Evolutionary conservation across 78 protist genomes (phyloP), one percentile per base, ranked within the genome.

Genomic region (Emiliania huxleyi): DNA sequence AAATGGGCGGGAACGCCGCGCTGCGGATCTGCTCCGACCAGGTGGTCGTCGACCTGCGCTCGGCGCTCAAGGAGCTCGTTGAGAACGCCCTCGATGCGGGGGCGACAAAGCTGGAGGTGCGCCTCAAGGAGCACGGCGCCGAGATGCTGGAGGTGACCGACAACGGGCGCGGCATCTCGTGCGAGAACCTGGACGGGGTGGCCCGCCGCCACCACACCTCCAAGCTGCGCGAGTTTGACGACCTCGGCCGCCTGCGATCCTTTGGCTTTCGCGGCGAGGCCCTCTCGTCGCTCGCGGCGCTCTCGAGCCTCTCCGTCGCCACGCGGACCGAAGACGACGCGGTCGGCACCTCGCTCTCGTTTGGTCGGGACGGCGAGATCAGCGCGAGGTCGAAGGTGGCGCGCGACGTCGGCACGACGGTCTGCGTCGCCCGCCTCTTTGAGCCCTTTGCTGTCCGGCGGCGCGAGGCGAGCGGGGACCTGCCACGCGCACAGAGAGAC

Each of bases 261-360:
- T 97, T 96, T 92, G 99, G 99, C 35, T 98, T 98, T 79, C 95
- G 99, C 35, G 99, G 99, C 29, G 99, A 98, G 85, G 99, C 99
- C 15, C 94, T 98, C 83, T 84, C 91, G 62, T 96, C 98, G 15
- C 93, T 98, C 37, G 96, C 98, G 62, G 90, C 96, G 35, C 62
- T 97, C n/a, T 91, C 91, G 19, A 26, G 18, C 22, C 25, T 49
- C 29, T 0, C 75, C 12, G 35, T 92, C 83, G 1, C 46, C 29
- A 93, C 96, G 71, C 62, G 95, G 26, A 52, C 90, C 23, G 5
- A 8, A 0, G 87, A 1, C 1, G 56, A 62, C 0, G 48, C 21
- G 19, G 52, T 52, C 19, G 96, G 94, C 35, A 0, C 55, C 38
- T 21, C 25, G 29, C 46, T 95, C 40, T n/a, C 3, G 45, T 95